Base-by-base conservation (phyloP, 495 filamentous ascomycete species). In the Xylaria sp. region DNA sequence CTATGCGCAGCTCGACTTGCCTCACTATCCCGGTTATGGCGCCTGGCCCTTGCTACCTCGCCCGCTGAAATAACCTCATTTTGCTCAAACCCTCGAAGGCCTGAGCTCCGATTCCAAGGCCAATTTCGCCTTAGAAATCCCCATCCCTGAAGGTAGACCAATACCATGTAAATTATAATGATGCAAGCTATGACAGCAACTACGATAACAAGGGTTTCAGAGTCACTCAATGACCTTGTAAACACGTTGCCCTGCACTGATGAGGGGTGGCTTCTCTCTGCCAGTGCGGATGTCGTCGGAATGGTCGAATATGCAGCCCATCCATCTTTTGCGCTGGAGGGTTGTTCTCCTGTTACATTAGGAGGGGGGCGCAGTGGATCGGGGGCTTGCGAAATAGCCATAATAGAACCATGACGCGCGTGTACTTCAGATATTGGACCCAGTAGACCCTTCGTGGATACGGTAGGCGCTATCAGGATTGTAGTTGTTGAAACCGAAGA, bases 401-500 rank as follows among this genome's bases (percentile, higher is more conserved):
- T 29, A n/a, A 43, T 63, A 6, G 68, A 33, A 52, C 8, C 5
- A 69, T 63, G 33, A 3, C 44, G 29, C 24, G 31, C 31, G 11
- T 48, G 1, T 31, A 63, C 44, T 26, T 41, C 8, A 55, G 31
- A 69, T 5, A 69, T 43, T 5, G 5, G 19, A 19, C 31, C 14
- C n/a, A 41, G 40, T 7, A 52, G n/a, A 41, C 44, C n/a, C 3
- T n/a, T 3, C 11, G 14, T 7, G 21, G 15, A 29, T 48, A 53
- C 24, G 14, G 5, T 11, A 21, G 58, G 44, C 11, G 44, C 57
- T 29, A 29, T 41, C 0, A 53, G n/a, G 12, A 44, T 44, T 33
- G 11, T 53, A 5, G 44, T 62, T 17, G 19, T 69, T 24, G 43
- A 53, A 33, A 55, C 68, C 17, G 52, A 14, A 40, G 57, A 69